Base-by-base conservation (phyloP, 805 yeast genomes). In the Wickerhamomyces rabaulensis region DNA sequence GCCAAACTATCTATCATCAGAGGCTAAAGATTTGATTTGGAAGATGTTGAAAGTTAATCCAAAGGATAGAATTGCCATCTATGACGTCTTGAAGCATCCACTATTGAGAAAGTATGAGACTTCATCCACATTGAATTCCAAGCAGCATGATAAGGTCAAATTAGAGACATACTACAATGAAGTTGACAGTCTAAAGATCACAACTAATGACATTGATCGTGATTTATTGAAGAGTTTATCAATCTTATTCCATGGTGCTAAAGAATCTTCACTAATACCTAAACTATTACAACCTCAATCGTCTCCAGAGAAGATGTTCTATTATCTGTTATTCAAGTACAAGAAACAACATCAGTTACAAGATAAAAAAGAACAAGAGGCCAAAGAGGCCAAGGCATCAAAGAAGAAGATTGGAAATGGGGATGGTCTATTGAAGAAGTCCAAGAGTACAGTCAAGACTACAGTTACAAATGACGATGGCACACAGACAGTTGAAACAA, bases 1-100 rank as follows among this genome's bases (percentile, higher is more conserved):
- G 83, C 97, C 97, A 33, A 74, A 74, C 39, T 82, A 84, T 49
- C 70, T 94, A 37, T 84, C 95, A 3, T 54, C 71, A 26, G 96
- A 94, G 55, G 98, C 99, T 6, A 82, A 80, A 60, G 97, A 94
- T 65, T 75, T 94, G 52, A 85, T 94, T 44, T 67, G 81, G 50
- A 74, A 75, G 51, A 94, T 94, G 86, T 74, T 94, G 48, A 79
- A 79, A 21, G 95, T 91, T 6, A 80, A 90, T 53, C 98, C 99
- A 15, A 70, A 66, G 23, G 75, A 80, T 37, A 78, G 99, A 66
- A 90, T 94, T 52, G 76, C 82, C 36, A 87, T 95, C 49, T 78
- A 77, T 47, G 87, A 82, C 42, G 87, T 94, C 47, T 67, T 88
- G 49, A 71, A 65, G 22, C 99, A 94, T 67, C 97, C 97, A 3